Base-by-base conservation (phyloP, 2,329 filamentous ascomycete genomes). In the Leptoxyphium fumago region DNA sequence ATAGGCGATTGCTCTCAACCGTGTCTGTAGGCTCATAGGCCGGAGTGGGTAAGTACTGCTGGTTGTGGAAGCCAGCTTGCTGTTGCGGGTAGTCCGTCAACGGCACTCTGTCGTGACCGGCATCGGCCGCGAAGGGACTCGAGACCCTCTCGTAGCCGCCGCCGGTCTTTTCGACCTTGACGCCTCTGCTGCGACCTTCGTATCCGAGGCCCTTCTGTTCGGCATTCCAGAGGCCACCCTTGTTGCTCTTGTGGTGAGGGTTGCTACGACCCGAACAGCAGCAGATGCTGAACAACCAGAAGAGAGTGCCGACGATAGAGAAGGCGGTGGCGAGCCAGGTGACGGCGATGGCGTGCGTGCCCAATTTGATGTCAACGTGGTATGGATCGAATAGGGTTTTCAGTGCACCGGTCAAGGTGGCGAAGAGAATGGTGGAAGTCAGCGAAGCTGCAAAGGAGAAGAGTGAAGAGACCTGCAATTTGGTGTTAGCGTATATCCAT, bases 221-320 rank as follows among this genome's bases (percentile, higher is more conserved):
- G 1, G 55, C 56, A 29, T 50, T 52, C 55, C 55, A 57, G 9
- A 64, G 54, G n/a, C 58, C 56, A 42, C 57, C 56, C 38, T 59
- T 57, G 48, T 68, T 65, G 43, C 59, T 60, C 48, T 61, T 52
- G 50, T 65, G 66, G 56, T 66, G 61, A 43, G 68, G 69, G 26
- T 68, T 65, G 44, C 66, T 71, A 54, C 73, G 70, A 40, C 85
- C 84, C 54, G 75, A 78, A 72, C 88, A 94, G 77, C 88, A 96
- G 80, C 89, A 96, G 57, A 83, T 75, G 63, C 80, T 85, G 63
- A 93, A 77, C 58, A 88, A 68, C 89, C 91, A 96, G 80, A 96
- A 95, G 60, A 94, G 66, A 50, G 76, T 77, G 7, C 82, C 81
- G 38, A 64, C 84, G 29, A 91, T 60, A 48, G 82, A 80, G 60